Evolutionary conservation across 2,329 filamentous ascomycete species (phyloP).

Genomic region (Paraphaeosphaeria minitans): DNA sequence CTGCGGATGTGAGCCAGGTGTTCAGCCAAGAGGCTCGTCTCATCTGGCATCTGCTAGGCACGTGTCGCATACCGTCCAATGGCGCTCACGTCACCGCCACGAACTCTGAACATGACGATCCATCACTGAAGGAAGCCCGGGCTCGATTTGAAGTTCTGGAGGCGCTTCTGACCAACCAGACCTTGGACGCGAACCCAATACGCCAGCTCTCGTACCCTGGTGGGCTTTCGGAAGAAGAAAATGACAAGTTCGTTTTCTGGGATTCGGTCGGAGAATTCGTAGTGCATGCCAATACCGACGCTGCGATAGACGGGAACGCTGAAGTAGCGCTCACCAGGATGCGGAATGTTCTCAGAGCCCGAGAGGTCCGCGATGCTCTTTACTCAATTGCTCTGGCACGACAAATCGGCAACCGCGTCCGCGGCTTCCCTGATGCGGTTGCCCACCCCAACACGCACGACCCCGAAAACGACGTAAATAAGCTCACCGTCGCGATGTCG

Average conservation of each 20-base stretch:
- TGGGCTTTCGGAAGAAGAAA: constrained; percentile 45
- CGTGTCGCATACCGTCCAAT: constrained; percentile 55
- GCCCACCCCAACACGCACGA: constrained; percentile 33
- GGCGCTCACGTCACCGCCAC: constrained; percentile 51
- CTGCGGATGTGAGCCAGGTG: constrained; percentile 41
- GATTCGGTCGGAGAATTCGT: constrained; percentile 75
- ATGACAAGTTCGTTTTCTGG: constrained; percentile 78
- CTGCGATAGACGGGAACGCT: constrained; percentile 61
- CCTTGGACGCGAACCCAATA: constrained; percentile 64
- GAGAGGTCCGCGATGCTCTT: constrained; percentile 87
- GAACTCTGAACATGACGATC: constrained; percentile 57
- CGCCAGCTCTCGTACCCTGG: constrained; percentile 56
- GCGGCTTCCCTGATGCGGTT: constrained; percentile 51
- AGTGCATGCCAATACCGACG: constrained; percentile 66
- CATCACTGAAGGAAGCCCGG: constrained; percentile 64
- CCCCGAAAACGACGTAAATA: constrained; percentile 47
- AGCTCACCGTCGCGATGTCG: constrained; percentile 54
- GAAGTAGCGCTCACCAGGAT: constrained; percentile 69
- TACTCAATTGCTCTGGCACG: constrained; percentile 86
- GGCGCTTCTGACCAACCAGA: constrained; percentile 73
- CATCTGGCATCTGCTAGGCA: constrained; percentile 63
- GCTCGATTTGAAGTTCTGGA: constrained; percentile 78
- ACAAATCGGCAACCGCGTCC: constrained; percentile 68
- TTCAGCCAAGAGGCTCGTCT: constrained; percentile 64
- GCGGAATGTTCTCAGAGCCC: constrained; percentile 74